A percentile compares a stretch with the other conserved stretches of the same genome.
Conservation (phyloP, 192 early-diverging fungal species). For the Allomyces javanicus region DNA sequence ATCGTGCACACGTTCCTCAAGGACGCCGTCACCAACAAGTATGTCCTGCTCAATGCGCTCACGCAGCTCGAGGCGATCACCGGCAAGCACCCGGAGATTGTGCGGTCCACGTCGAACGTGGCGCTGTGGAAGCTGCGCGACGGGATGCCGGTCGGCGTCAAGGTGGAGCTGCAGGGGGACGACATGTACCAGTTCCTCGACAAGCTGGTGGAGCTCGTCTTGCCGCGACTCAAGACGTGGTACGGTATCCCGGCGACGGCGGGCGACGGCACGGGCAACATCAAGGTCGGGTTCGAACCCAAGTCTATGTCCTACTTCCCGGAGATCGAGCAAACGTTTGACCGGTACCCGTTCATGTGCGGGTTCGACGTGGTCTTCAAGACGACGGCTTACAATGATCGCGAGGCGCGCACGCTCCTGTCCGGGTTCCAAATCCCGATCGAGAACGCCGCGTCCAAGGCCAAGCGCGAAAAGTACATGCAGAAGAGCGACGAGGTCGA, state of each 20-base stretch:
- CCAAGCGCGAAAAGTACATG: neutral
- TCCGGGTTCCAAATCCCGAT: constrained; percentile 83
- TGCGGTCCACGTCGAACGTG: constrained; percentile 59
- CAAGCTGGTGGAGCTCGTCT: constrained; percentile 80
- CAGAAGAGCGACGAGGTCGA: neutral
- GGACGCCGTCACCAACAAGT: constrained; percentile 72
- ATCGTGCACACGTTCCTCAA: constrained; percentile 71
- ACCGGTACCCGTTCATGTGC: constrained; percentile 74
- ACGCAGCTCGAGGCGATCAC: constrained; percentile 82
- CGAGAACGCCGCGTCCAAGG: constrained; percentile 9
- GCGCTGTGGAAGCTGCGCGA: constrained; percentile 72
- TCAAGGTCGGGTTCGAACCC: constrained; percentile 65
- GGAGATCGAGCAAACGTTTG: constrained; percentile 90
- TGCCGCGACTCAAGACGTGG: constrained; percentile 88
- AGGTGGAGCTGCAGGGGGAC: constrained; percentile 57
- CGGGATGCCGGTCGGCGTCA: constrained; percentile 78
- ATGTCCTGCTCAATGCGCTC: constrained; percentile 65
- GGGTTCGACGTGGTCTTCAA: constrained; percentile 70
- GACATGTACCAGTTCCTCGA: constrained; percentile 88
- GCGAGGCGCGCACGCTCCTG: constrained; percentile 58
- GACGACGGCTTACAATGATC: constrained; percentile 59
- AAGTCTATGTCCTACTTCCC: constrained; percentile 79
- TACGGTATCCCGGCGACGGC: constrained; percentile 46
- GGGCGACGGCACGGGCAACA: constrained; percentile 62
- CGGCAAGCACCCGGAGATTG: constrained; percentile 52